Evolutionary conservation across 352 stramenopile genomes (phyloP), one percentile per base, ranked within the genome.

Genomic region (Phytophthora tubulina): DNA sequence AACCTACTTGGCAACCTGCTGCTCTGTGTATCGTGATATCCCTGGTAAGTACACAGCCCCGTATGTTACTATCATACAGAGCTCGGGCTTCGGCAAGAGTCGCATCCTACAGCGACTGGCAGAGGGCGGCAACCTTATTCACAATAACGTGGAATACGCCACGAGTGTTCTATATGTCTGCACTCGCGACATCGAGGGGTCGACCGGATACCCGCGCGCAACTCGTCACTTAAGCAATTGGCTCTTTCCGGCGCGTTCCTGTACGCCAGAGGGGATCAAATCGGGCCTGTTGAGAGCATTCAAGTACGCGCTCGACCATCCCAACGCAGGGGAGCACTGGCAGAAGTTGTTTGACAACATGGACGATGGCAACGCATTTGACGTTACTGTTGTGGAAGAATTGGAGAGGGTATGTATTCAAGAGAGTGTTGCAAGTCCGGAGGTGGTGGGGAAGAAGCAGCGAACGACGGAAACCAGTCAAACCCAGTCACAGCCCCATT

Each of bases 81-180:
- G 44, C 44, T 65, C 57, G 33, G 44, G 33, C 17, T 64, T 64
- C 10, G 57, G 57, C 10, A 64, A 64, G 57, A 64, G 44, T 21
- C 44, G 45, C 4, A 15, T 65, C 13, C 17, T 65, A 35, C 11
- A 32, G 2, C 6, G 31, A 13, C 14, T 56, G 21, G 33, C 57
- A 6, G 27, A 53, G 30, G 21, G 17, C 9, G 11, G 10, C 14
- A 11, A 27, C 4, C 4, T 21, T 8, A 45, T 11, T 9, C 31
- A 13, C 6, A 27, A 31, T 1, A n/a, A 2, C 13, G 38, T 46
- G 11, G 6, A 14, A 13, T 17, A 45, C 21, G 17, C 35, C 14
- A 6, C 15, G 3, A 21, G 17, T 9, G 13, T 64, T 5, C 17
- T 64, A 9, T 64, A 64, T 13, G 13, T 56, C 1, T 64, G 31